Base-by-base conservation (phyloP, 108 stramenopile genomes). In the Skeletonema menzelii region DNA sequence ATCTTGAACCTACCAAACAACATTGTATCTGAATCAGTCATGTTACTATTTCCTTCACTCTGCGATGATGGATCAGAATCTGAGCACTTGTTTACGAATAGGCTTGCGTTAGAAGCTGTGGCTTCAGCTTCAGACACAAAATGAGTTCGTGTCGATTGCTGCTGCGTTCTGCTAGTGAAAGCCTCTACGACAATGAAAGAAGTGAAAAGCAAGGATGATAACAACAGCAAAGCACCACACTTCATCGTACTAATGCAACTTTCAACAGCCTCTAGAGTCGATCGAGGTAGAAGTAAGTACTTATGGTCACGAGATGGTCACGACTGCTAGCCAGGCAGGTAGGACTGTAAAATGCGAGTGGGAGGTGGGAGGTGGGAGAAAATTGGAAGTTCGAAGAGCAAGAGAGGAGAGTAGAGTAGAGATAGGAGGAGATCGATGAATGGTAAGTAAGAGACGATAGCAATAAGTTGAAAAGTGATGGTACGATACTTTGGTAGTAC, bases 1-100 rank as follows among this genome's bases (percentile, higher is more conserved):
- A 94, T 91, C 60, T 80, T 63, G 80, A 94, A 94, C 61, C 82
- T 83, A 47, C 93, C 93, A 84, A 94, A 94, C 22, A 53, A 53
- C 49, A 53, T 53, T 22, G 49, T 22, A 22, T 22, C 49, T n/a
- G 40, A 3, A 42, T 2, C 40, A 42, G 13, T 42, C 49, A 53
- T 53, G 22, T 53, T 53, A 24, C 5, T 24, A 53, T 24, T 53
- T 53, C 22, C 49, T 53, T 22, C 49, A 53, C 14, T 42, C 13
- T 42, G 40, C 15, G 40, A 42, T 42, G 40, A 15, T 42, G 14
- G 15, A 3, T 42, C 40, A 42, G 40, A 42, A 42, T 42, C 40
- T n/a, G 40, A n/a, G 40, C 40, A 42, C 40, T 42, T n/a, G 40
- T 42, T 42, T 42, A 15, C 40, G 15, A 3, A 42, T 42, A 4